These are phyloP conservation scores for Phallus indusiatus DNA, from an alignment of 768 basidiomycete genomes.

Conservation along the genomic window DNA sequence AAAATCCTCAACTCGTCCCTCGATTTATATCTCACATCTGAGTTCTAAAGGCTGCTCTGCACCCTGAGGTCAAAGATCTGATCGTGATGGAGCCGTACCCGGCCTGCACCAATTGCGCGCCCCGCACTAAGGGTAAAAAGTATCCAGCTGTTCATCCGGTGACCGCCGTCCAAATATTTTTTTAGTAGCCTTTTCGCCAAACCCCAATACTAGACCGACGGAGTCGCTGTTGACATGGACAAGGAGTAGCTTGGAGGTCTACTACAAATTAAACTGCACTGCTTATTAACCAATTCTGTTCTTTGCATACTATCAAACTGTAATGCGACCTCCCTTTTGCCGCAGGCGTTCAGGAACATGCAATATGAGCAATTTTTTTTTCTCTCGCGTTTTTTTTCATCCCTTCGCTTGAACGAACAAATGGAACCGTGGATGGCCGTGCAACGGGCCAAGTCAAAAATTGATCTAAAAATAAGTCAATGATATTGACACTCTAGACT, in stretches of 20 bases:
- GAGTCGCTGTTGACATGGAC: neutral
- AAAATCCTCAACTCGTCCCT: neutral
- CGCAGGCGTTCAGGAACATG: no score
- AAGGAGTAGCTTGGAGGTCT: neutral
- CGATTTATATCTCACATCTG: neutral
- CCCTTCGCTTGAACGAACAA: no score
- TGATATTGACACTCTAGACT: no score
- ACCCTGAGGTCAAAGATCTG: neutral
- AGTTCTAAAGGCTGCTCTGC: neutral
- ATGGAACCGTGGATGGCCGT: no score
- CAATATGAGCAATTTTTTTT: no score
- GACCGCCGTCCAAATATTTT: neutral
- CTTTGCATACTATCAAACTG: no score
- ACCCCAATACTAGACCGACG: neutral
- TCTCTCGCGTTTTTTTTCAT: no score
- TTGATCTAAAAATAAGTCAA: no score
- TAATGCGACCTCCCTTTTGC: no score
- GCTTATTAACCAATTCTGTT: no score
- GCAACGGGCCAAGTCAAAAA: no score
- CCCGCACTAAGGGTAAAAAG: neutral
- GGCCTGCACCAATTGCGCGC: neutral
- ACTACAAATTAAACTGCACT: no score
- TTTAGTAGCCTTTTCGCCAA: neutral
- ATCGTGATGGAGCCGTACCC: neutral
- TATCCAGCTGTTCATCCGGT: neutral